Evolutionary conservation across 306 rosid species (phyloP).

Genomic region (Medicago lupulina): DNA sequence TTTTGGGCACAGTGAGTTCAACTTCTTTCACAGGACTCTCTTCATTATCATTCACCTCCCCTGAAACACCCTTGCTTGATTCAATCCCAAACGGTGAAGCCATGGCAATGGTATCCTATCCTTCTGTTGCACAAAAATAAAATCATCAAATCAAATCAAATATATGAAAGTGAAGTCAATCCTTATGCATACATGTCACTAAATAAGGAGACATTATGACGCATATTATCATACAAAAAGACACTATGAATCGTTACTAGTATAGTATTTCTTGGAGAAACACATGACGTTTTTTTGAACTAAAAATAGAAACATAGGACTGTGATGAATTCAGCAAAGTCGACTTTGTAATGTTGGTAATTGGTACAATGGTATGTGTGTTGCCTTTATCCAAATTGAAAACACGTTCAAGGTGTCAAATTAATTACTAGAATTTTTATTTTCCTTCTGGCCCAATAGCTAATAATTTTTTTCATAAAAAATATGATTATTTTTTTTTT

Average conservation of each 20-base stretch:
- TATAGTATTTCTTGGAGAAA: too few relatives aligned
- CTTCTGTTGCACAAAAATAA: slow-evolving; percentile 5
- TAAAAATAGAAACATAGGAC: not conserved
- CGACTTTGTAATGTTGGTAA: too few relatives aligned
- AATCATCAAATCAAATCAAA: not conserved
- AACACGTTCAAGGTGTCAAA: too few relatives aligned
- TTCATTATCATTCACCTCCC: slow-evolving; percentile 37
- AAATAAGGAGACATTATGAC: not conserved
- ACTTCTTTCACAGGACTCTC: slow-evolving; percentile 66
- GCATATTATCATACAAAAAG: not conserved
- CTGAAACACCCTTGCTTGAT: not conserved
- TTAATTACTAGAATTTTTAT: too few relatives aligned
- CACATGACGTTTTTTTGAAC: too few relatives aligned
- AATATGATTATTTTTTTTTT: too few relatives aligned
- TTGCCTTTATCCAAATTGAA: too few relatives aligned
- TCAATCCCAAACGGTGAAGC: slow-evolving; percentile 40
- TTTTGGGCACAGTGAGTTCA: slow-evolving; percentile 77
- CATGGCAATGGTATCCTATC: not conserved
- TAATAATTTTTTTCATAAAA: too few relatives aligned
- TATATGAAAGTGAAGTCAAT: not conserved
- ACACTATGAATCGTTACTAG: too few relatives aligned
- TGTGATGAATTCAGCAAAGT: not conserved
- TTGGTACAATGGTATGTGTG: too few relatives aligned
- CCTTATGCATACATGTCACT: not conserved
- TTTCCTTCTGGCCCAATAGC: too few relatives aligned